Evolutionary conservation across 805 yeast species (phyloP).

Genomic region (Candida easanensis): DNA sequence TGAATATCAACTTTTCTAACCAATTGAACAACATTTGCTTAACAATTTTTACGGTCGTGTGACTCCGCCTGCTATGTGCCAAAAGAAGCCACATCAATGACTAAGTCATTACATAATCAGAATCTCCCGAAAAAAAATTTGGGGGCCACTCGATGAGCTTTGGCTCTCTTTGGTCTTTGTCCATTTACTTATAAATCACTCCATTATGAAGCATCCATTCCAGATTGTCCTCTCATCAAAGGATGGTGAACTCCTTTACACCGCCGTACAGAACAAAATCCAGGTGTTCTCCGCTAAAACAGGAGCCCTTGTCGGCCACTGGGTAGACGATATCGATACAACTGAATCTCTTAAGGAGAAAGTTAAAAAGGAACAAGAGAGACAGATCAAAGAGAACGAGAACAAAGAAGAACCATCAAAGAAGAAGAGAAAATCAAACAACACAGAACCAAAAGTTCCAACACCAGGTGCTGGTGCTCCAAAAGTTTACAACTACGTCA

Average conservation of each 20-base stretch:
- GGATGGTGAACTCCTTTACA: conserved; percentile 48
- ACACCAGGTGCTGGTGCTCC: conserved; percentile 71
- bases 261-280: conserved; percentile 57
- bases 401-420: conserved; percentile 34
- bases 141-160: background rate
- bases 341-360: conserved; percentile 44
- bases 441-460: conserved; percentile 50
- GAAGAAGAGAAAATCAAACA: conserved; percentile 35
- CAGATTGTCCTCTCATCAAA: conserved; percentile 50
- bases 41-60: too few relatives aligned
- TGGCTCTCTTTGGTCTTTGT: background rate
- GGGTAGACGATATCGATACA: conserved; percentile 60
- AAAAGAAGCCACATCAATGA: too few relatives aligned
- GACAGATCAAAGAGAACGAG: conserved; percentile 27
- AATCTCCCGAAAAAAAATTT: background rate
- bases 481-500: conserved; percentile 61
- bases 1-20: too few relatives aligned
- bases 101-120: too few relatives aligned
- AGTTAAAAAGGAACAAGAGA: conserved; percentile 38
- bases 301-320: conserved; percentile 49
- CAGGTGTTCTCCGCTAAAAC: conserved; percentile 43
- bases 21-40: too few relatives aligned
- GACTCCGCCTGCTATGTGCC: too few relatives aligned
- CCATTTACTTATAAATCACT: background rate
- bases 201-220: conserved; percentile 64